phyloP scores from a whole-genome alignment of 345 rosid genomes.

The Theobroma cacao region DNA sequence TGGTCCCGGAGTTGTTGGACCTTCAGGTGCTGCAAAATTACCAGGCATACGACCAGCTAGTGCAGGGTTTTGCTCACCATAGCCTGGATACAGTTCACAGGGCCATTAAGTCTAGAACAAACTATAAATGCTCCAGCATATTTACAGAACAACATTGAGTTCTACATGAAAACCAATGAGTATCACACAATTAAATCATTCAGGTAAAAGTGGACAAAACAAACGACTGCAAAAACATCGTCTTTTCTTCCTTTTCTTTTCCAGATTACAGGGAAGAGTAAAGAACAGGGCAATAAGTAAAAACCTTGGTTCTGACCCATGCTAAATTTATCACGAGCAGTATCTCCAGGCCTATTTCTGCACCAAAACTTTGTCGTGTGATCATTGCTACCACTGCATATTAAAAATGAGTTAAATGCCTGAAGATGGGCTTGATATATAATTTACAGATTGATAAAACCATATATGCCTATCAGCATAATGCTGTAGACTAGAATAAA shows the following conservation, averaged over 20 bases:
- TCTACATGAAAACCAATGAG: not conserved
- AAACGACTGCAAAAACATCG: not conserved
- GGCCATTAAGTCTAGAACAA: not conserved
- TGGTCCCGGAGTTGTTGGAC: conserved; percentile 76
- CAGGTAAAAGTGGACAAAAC: not conserved
- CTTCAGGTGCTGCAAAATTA: conserved; percentile 63
- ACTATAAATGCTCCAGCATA: not conserved
- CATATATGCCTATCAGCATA: not conserved
- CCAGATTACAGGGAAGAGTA: not conserved
- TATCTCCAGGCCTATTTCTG: conserved; percentile 95
- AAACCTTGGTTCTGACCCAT: conserved; percentile 76
- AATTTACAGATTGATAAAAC: conserved; percentile 7
- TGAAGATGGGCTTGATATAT: conserved; percentile 13
- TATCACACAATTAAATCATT: not conserved
- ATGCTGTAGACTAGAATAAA: not conserved
- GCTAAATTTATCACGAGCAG: conserved; percentile 78
- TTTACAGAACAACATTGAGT: not conserved
- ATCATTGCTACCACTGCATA: conserved; percentile 96
- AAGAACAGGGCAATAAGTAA: not conserved
- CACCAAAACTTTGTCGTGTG: conserved; percentile 97
- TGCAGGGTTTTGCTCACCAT: conserved; percentile 74
- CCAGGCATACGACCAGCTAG: conserved; percentile 77
- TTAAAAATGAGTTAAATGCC: conserved; percentile 20
- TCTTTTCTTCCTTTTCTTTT: not conserved
- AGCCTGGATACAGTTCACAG: conserved; percentile 41